Conservation (phyloP, 768 basidiomycete genomes). For the Sarcomyxa edulis region DNA sequence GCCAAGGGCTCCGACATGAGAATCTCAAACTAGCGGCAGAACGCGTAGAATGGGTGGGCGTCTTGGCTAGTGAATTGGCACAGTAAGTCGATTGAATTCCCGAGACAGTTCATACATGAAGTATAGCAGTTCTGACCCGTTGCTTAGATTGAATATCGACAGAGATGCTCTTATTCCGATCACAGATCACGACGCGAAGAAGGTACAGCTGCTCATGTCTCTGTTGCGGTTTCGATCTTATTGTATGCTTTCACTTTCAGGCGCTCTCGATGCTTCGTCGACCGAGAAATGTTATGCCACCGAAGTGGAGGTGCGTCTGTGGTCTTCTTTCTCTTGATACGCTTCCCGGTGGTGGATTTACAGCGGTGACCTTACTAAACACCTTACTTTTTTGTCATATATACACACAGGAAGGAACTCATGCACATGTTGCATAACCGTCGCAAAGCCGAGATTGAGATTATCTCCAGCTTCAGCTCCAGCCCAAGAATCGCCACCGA, state of each 20-base stretch:
- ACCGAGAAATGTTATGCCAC: conserved; percentile 35
- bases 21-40: conserved; percentile 58
- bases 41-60: conserved; percentile 76
- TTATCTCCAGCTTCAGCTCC: conserved; percentile 36
- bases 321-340: conserved; percentile 2
- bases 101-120: too few species aligned
- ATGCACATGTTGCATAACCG: conserved; percentile 71
- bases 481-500: conserved; percentile 1
- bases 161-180: conserved; percentile 64
- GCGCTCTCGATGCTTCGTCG: conserved; percentile 59
- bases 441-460: conserved; percentile 93
- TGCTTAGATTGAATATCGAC: conserved; percentile 51
- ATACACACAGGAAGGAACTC: conserved; percentile 63
- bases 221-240: neutral
- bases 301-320: conserved; percentile 56
- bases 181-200: conserved; percentile 66
- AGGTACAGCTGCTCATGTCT: conserved; percentile 38
- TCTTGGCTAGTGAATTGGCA: conserved; percentile 63
- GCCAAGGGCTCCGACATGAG: conserved; percentile 66
- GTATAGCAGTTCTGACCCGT: neutral
- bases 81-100: conserved; percentile 33
- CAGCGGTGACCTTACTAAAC: conserved; percentile 6
- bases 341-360: neutral
- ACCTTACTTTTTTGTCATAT: conserved; percentile 1
- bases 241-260: conserved; percentile 25